Base-by-base conservation (phyloP, 306 rosid species). In the Medicago ruthenica region DNA sequence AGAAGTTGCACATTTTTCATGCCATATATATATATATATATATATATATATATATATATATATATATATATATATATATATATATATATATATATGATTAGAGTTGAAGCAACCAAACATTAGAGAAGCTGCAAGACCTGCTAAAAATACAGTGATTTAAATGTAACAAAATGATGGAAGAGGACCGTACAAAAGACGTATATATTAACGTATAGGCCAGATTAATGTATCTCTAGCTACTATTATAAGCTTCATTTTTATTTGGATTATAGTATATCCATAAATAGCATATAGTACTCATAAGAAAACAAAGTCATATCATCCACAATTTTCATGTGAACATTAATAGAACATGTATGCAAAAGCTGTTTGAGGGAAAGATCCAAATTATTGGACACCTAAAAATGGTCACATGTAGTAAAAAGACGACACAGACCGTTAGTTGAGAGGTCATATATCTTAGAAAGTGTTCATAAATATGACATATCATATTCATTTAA, bases 361-460 rank as follows among this genome's bases (percentile, higher is more conserved):
- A 65, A 17, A 16, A 40, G 34, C 70, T 55, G 83, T 34, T 59
- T 27, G 42, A 24, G 22, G 47, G 75, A 80, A 81, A 51, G 77
- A 41, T 76, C 86, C 87, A 83, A 81, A 85, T 9, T 70, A 73
- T 76, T 77, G 61, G 84, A 83, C 90, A 82, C 83, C 88, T 66
- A 81, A 54, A 72, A 84, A 80, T 83, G 77, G 88, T 14, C 41
- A 73, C 84, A 76, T 87, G 76, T 17, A 71, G 73, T 79, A 85
- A 77, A 82, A 77, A 84, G 67, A 81, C 76, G 88, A 75, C 74
- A 77, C 22, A 24, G 73, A 51, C 39, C 16, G 85, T 82, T 80
- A 18, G 92, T 84, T 91, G 91, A 87, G 77, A 77, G 61, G 90
- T 93, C 97, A 65, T 80, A 55, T 83, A 39, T 63, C 67, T 76